Evolutionary conservation across 106 monocot genomes (phyloP).

Genomic region (Apostasia ramifera): DNA sequence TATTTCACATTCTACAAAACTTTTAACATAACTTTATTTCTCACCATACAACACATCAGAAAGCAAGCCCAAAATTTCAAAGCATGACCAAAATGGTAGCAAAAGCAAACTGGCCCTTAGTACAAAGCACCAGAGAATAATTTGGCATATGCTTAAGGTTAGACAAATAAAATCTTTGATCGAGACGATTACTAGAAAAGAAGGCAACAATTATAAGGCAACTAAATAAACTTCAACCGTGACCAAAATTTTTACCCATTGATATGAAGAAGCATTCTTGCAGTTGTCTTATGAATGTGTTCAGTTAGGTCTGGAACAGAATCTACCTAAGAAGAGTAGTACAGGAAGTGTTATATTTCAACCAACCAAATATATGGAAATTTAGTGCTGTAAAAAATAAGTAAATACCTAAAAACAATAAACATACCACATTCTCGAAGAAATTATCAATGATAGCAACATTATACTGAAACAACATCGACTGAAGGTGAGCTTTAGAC

Average conservation of each 20-base stretch:
- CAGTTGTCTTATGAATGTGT: constrained; percentile 83
- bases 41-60: too few species aligned
- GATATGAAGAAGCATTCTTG: constrained; percentile 86
- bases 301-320: constrained; percentile 81
- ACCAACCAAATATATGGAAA: neutral
- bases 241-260: constrained; percentile 54
- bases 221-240: too few species aligned
- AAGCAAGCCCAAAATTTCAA: too few species aligned
- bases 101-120: too few species aligned
- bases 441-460: constrained; percentile 69
- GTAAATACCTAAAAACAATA: neutral
- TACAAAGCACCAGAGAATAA: too few species aligned
- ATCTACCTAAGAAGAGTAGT: constrained; percentile 53
- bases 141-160: too few species aligned
- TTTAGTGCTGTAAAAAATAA: neutral
- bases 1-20: too few species aligned
- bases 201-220: too few species aligned
- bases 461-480: constrained; percentile 62
- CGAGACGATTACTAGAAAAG: too few species aligned
- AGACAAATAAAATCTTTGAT: too few species aligned
- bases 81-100: too few species aligned
- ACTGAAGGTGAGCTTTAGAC: constrained; percentile 78
- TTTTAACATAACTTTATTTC: too few species aligned
- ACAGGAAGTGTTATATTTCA: neutral
- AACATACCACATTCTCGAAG: constrained; percentile 71